Evolutionary conservation across 2,329 filamentous ascomycete species (phyloP).

Genomic region (Paramyrothecium sp.): DNA sequence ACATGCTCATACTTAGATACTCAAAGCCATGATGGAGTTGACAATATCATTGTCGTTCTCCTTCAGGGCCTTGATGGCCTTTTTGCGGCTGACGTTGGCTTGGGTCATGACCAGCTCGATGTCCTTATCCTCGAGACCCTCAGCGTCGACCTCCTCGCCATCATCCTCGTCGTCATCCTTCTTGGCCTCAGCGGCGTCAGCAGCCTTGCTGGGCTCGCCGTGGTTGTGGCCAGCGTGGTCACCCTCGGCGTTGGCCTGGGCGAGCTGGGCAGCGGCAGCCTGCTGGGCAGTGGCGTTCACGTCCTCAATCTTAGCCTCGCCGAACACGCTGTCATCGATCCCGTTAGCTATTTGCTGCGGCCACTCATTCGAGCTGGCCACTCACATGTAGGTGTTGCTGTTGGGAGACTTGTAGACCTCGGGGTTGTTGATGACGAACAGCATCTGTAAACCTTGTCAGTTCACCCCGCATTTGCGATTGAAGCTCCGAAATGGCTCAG

Average conservation of each 20-base stretch:
- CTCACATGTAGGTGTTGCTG: conserved; percentile 99
- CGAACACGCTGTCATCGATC: conserved; percentile 74
- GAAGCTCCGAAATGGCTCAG: too few species aligned
- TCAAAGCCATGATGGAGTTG: conserved; percentile 99
- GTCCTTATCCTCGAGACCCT: conserved; percentile 96
- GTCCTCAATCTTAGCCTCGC: conserved; percentile 99
- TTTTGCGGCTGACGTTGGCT: conserved; percentile 94
- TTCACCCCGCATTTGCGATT: conserved; percentile 2
- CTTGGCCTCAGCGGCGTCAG: conserved; percentile 62
- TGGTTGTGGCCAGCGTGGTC: conserved; percentile 73
- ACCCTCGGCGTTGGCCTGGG: conserved; percentile 63
- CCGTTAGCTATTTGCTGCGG: conserved; percentile 2
- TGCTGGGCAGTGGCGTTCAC: conserved; percentile 98
- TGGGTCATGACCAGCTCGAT: conserved; percentile 99
- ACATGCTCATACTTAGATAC: conserved; percentile 55
- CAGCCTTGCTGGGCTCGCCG: conserved; percentile 64
- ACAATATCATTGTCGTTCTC: conserved; percentile 99
- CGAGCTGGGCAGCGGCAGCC: conserved; percentile 92
- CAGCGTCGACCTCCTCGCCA: conserved; percentile 91
- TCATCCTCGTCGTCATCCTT: conserved; percentile 82
- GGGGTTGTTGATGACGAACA: conserved; percentile 99
- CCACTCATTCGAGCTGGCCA: conserved; percentile 9
- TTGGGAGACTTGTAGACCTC: conserved; percentile 99
- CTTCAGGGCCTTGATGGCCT: conserved; percentile 97
- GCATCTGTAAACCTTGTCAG: conserved; percentile 62